Evolutionary conservation across 2,329 filamentous ascomycete genomes (phyloP), one percentile per base, ranked within the genome.

Genomic region (Ophiostoma sp.): DNA sequence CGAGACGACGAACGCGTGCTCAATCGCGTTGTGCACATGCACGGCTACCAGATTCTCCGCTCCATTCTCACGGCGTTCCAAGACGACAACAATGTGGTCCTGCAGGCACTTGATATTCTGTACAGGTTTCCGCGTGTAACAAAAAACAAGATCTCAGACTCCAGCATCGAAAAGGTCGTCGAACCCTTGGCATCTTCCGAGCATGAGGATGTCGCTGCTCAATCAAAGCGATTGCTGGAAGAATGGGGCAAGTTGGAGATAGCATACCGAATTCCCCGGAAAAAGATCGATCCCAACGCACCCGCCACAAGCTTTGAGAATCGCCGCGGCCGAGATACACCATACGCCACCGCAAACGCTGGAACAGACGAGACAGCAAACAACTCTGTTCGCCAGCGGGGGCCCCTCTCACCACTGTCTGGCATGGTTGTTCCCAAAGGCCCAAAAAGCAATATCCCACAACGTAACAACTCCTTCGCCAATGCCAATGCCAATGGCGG

Each of bases 131-230:
- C 95, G 0, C 89, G 94, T 9, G 82, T 98, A 65, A 98, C 95
- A 27, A 89, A 92, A 70, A 99, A 99, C 82, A 99, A 99, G 79
- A 97, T 99, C 69, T 89, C 91, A 72, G 93, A 97, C 75, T 96
- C 95, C 8, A 96, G 96, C 74, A 97, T 99, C 71, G 95, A 98
- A 77, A 84, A 88, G 2, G 89, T 90, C 0, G 85, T 99, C 58
- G 82, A 91, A 74, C 84, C 84, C 3, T 80, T 98, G 66, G 85
- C 83, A 1, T 79, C 79, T 12, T 90, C 87, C 18, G 86, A 88
- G 8, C 89, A 97, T 75, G 87, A 92, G 71, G 84, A 90, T 69
- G 91, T 99, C 27, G 84, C 88, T 40, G 83, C 85, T 27, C 89
- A 89, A 74, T 87, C 94, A 5, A 84, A 84, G 67, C 83, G 85